Evolutionary conservation across 306 rosid genomes (phyloP).

Genomic region (Macrotyloma uniflorum): DNA sequence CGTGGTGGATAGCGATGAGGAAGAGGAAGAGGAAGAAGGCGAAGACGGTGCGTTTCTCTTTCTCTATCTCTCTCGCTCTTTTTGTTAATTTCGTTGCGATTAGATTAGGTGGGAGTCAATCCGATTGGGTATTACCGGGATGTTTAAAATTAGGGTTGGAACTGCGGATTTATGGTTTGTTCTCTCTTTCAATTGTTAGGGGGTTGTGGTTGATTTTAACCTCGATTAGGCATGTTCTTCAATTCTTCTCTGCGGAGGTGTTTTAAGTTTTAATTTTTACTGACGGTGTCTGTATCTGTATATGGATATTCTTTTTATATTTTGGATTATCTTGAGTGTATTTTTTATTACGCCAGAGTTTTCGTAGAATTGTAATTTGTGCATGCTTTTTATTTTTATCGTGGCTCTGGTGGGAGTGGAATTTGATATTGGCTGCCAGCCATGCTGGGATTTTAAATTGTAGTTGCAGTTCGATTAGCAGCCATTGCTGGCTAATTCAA

Average conservation of each 20-base stretch:
- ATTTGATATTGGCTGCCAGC: neutral
- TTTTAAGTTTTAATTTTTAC: neutral
- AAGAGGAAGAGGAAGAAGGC: conserved; percentile 92
- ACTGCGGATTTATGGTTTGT: conserved; percentile 5
- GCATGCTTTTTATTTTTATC: neutral
- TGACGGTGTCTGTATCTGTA: neutral
- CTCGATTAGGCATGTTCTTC: neutral
- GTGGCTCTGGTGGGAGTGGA: neutral
- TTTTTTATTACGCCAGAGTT: neutral
- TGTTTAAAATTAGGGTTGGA: conserved; percentile 18
- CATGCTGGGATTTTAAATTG: neutral
- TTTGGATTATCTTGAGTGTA: neutral
- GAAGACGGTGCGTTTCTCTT: conserved; percentile 70
- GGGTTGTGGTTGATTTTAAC: neutral
- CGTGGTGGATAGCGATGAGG: conserved; percentile 75
- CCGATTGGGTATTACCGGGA: neutral
- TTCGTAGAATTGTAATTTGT: neutral
- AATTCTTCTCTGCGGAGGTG: neutral
- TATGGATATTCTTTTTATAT: neutral
- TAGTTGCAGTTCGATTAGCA: neutral
- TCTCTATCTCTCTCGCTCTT: neutral
- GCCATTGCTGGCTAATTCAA: neutral
- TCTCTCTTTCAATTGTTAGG: neutral
- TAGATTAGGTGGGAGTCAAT: neutral
- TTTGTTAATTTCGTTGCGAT: neutral